Evolutionary conservation across 441 rosid genomes (phyloP).

Genomic region (Dalechampia spathulata): DNA sequence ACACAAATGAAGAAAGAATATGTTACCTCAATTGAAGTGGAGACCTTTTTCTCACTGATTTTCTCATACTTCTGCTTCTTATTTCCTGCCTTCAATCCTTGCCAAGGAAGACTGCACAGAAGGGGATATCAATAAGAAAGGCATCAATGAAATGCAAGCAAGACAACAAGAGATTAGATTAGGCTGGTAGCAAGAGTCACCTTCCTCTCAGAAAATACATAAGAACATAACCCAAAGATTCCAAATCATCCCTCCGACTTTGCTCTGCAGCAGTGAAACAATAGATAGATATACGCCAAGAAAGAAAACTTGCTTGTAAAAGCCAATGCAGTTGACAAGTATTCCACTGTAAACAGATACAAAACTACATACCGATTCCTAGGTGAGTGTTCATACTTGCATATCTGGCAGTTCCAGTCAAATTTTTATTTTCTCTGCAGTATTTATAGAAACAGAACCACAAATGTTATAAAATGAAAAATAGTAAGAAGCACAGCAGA

Average conservation of each 20-base stretch:
- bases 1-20: slow-evolving; percentile 2
- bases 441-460: neutral
- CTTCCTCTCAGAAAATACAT: no score
- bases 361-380: slow-evolving; percentile 70
- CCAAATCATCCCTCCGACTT: slow-evolving; percentile 91
- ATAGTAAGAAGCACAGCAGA: no score
- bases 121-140: slow-evolving; percentile 11
- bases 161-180: neutral
- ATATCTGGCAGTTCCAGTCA: no score
- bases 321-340: neutral
- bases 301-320: neutral
- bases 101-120: slow-evolving; percentile 78
- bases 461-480: no score
- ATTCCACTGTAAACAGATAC: no score
- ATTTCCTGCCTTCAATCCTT: slow-evolving; percentile 78
- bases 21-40: slow-evolving; percentile 76
- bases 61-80: slow-evolving; percentile 84
- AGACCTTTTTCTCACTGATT: slow-evolving; percentile 82
- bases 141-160: slow-evolving; percentile 6
- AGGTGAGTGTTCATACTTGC: no score
- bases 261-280: slow-evolving; percentile 39
- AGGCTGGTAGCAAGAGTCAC: slow-evolving; percentile 27
- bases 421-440: slow-evolving; percentile 88
- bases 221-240: slow-evolving; percentile 87
- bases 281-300: neutral